phyloP scores from a whole-genome alignment of 768 basidiomycete genomes.

The Daedaleopsis sinensis region DNA sequence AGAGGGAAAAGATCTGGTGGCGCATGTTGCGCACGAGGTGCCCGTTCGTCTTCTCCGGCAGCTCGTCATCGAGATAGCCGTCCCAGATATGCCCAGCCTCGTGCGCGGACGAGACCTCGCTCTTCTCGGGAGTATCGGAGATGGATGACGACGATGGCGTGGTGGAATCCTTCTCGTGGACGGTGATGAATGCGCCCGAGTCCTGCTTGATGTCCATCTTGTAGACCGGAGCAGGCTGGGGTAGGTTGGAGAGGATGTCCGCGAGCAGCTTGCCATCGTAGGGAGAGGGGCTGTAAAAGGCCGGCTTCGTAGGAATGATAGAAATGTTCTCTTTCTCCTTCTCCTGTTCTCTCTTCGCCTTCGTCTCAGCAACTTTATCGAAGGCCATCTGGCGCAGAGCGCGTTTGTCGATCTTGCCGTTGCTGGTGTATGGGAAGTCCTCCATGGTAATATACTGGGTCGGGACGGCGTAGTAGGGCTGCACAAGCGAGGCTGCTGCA shows the following conservation, averaged over 20 bases:
- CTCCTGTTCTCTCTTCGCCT: constrained; percentile 11
- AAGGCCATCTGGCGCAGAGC: constrained; percentile 40
- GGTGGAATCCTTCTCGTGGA: not conserved
- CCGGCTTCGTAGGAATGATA: constrained; percentile 14
- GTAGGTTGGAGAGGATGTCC: constrained; percentile 22
- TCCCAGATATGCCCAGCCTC: constrained; percentile 44
- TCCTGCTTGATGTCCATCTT: constrained; percentile 34
- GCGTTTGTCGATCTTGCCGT: constrained; percentile 51
- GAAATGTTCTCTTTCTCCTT: constrained; percentile 6
- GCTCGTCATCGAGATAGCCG: constrained; percentile 50
- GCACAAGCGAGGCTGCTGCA: constrained; percentile 49
- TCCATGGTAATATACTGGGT: constrained; percentile 45
- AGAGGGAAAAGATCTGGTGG: constrained; percentile 56
- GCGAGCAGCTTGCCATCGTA: constrained; percentile 25
- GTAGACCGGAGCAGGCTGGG: constrained; percentile 33
- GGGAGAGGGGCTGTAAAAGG: constrained; percentile 24
- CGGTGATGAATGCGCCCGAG: constrained; percentile 19
- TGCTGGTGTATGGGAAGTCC: constrained; percentile 52
- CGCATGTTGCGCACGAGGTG: constrained; percentile 54
- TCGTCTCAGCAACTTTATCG: constrained; percentile 5
- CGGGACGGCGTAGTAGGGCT: constrained; percentile 65
- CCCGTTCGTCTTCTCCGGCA: constrained; percentile 55
- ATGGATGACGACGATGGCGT: constrained; percentile 31
- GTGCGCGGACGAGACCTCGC: constrained; percentile 25
- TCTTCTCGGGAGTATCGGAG: constrained; percentile 24